Evolutionary conservation across 148 eudicot genomes (phyloP).

Genomic region (Dysphania ambrosioides): DNA sequence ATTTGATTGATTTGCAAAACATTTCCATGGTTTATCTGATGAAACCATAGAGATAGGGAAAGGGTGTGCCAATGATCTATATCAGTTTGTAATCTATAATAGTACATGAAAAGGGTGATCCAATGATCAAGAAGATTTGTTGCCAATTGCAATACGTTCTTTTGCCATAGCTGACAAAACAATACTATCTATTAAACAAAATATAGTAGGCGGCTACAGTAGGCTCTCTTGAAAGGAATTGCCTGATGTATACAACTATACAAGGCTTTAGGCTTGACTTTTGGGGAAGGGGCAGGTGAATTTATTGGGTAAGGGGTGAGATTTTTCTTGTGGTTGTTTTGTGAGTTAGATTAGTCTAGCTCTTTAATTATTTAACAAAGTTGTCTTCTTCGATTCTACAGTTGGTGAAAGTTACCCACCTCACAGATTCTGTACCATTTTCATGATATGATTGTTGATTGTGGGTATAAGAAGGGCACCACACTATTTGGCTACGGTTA

Average conservation of each 20-base stretch:
- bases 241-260: too few species aligned
- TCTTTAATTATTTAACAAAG: background rate
- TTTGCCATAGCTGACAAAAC: background rate
- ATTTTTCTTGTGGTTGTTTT: background rate
- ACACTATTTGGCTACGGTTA: slow-evolving; percentile 94
- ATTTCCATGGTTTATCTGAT: background rate
- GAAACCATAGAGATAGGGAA: background rate
- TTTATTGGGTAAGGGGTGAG: background rate
- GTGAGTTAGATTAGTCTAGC: background rate
- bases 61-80: too few species aligned
- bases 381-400: slow-evolving; percentile 33
- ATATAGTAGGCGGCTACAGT: background rate
- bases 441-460: slow-evolving; percentile 84
- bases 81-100: too few species aligned
- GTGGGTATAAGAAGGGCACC: slow-evolving; percentile 90
- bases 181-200: background rate
- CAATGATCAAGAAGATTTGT: background rate
- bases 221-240: background rate
- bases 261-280: background rate
- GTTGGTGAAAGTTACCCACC: slow-evolving; percentile 57
- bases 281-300: background rate
- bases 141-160: background rate
- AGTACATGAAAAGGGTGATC: background rate
- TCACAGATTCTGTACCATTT: slow-evolving; percentile 85
- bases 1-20: background rate